phyloP scores from a whole-genome alignment of 371 early-diverging fungal genomes.

The Apophysomyces trapeziformis region DNA sequence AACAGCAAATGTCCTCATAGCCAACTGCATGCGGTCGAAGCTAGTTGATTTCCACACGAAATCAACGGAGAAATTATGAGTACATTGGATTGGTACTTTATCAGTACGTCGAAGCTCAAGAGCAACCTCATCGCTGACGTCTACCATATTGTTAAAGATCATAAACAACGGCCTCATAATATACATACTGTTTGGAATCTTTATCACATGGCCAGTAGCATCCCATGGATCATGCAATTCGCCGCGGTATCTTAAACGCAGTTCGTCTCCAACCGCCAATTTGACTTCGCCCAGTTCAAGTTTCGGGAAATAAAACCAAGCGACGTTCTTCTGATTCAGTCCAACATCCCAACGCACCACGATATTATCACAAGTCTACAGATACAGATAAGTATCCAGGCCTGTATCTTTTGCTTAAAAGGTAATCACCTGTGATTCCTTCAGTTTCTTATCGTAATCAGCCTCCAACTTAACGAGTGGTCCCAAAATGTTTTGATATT shows the following conservation, averaged over 20 bases:
- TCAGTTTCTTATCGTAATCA: constrained; percentile 92
- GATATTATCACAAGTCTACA: constrained; percentile 90
- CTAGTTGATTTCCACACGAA: constrained; percentile 99
- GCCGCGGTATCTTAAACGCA: constrained; percentile 87
- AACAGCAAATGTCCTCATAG: constrained; percentile 95
- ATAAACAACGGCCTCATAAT: neutral
- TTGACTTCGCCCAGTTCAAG: constrained; percentile 92
- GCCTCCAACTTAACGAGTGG: constrained; percentile 97
- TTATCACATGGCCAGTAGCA: constrained; percentile 91
- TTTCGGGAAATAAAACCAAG: constrained; percentile 93
- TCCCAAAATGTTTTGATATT: constrained; percentile 95
- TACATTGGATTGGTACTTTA: constrained; percentile 82
- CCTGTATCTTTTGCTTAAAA: neutral
- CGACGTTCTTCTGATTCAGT: constrained; percentile 91
- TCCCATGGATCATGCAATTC: constrained; percentile 89
- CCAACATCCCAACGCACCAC: constrained; percentile 97
- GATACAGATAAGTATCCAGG: neutral
- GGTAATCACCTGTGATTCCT: constrained; percentile 82
- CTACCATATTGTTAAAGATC: constrained; percentile 33
- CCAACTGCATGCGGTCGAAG: constrained; percentile 96
- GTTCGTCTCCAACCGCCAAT: constrained; percentile 96
- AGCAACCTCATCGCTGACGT: constrained; percentile 92
- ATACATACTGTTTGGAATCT: constrained; percentile 86
- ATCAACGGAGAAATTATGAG: constrained; percentile 96
- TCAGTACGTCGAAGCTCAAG: constrained; percentile 75